Evolutionary conservation across 257 asterid species (phyloP).

Genomic region (Ilex asprella): DNA sequence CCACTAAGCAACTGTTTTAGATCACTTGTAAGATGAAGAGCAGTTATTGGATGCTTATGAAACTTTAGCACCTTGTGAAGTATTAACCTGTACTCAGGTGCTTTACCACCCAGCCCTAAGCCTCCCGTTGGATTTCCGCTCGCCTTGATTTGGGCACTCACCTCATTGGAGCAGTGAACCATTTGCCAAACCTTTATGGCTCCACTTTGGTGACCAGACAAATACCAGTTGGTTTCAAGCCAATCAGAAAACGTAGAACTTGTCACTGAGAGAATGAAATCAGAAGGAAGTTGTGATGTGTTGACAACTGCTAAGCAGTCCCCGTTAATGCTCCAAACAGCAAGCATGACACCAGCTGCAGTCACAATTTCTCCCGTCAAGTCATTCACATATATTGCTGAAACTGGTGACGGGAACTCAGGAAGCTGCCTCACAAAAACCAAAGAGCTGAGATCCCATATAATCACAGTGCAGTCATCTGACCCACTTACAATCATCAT

Average conservation of each 20-base stretch:
- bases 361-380: slow-evolving; percentile 82
- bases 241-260: slow-evolving; percentile 80
- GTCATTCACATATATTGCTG: slow-evolving; percentile 86
- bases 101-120: slow-evolving; percentile 43
- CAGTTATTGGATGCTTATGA: slow-evolving; percentile 79
- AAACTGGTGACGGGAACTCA: slow-evolving; percentile 75
- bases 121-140: slow-evolving; percentile 52
- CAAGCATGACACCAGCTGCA: slow-evolving; percentile 91
- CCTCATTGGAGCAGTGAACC: slow-evolving; percentile 75
- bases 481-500: slow-evolving; percentile 98
- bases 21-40: slow-evolving; percentile 76
- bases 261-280: slow-evolving; percentile 67
- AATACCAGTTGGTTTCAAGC: slow-evolving; percentile 76
- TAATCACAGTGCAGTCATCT: slow-evolving; percentile 76
- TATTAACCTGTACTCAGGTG: slow-evolving; percentile 76
- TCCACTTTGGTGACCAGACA: slow-evolving; percentile 98
- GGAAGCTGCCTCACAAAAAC: slow-evolving; percentile 85
- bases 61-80: slow-evolving; percentile 78
- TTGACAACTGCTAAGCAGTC: slow-evolving; percentile 92
- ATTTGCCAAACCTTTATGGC: slow-evolving; percentile 92
- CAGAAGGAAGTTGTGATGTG: slow-evolving; percentile 97
- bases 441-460: slow-evolving; percentile 96
- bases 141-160: slow-evolving; percentile 37
- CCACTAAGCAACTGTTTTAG: slow-evolving; percentile 83
- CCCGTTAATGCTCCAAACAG: slow-evolving; percentile 92